Conservation (phyloP, 371 early-diverging fungal genomes). For the Mucor mucedo region DNA sequence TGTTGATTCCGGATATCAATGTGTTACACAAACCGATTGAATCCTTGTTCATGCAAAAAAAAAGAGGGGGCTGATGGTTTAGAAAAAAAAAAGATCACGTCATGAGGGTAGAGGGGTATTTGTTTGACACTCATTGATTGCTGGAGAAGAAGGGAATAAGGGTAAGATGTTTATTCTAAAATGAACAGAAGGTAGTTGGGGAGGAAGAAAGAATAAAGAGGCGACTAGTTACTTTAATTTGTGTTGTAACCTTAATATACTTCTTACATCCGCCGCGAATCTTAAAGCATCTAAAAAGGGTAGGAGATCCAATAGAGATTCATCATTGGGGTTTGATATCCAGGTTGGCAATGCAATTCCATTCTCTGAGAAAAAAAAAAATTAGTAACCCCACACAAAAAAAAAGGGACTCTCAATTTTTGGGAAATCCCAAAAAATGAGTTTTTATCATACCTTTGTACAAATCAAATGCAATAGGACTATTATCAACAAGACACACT, state of each 20-base stretch:
- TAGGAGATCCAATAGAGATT: constrained; percentile 81
- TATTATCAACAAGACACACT: constrained; percentile 92
- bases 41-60: too few relatives aligned
- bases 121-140: too few relatives aligned
- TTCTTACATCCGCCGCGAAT: constrained; percentile 84
- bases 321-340: constrained; percentile 81
- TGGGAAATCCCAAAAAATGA: too few relatives aligned
- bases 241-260: constrained; percentile 47
- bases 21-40: too few relatives aligned
- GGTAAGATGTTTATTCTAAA: too few relatives aligned
- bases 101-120: too few relatives aligned
- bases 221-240: background rate
- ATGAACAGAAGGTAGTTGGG: background rate
- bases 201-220: background rate
- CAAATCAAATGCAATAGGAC: constrained; percentile 82
- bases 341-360: constrained; percentile 86
- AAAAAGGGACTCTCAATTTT: background rate
- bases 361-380: constrained; percentile 63
- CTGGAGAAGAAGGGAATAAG: too few relatives aligned
- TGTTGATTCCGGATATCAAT: too few relatives aligned
- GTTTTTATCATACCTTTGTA: constrained; percentile 67
- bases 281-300: constrained; percentile 87
- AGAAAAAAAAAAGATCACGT: too few relatives aligned
- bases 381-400: constrained; percentile 2
- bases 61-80: too few relatives aligned